phyloP scores from a whole-genome alignment of 129 eudicot species.

The Escallonia herrerae region DNA sequence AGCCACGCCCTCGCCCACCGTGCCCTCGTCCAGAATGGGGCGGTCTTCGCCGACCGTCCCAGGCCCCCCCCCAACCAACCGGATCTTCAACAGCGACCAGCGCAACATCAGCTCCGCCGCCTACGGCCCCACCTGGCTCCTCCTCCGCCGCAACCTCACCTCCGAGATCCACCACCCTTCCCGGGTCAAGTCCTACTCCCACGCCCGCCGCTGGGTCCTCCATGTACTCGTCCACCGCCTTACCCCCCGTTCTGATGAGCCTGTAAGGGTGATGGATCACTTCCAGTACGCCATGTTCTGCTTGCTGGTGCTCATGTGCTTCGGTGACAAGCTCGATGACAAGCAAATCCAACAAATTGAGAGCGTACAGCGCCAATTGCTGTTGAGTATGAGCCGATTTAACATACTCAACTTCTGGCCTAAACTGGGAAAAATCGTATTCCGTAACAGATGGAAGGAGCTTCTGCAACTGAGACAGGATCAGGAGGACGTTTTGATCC shows the following conservation, averaged over 20 bases:
- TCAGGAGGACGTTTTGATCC: constrained; percentile 28
- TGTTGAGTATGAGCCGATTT: constrained; percentile 27
- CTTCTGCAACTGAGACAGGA: constrained; percentile 12
- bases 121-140: constrained; percentile 29
- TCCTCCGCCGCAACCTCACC: constrained; percentile 45
- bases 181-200: constrained; percentile 27
- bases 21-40: too few species aligned
- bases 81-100: too few species aligned
- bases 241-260: neutral
- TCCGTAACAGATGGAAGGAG: constrained; percentile 41
- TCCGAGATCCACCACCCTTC: constrained; percentile 41
- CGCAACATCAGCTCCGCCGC: neutral
- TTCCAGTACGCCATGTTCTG: constrained; percentile 59
- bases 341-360: constrained; percentile 35
- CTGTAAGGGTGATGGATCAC: constrained; percentile 42
- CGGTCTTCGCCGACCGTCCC: neutral
- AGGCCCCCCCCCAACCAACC: too few species aligned
- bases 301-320: constrained; percentile 57
- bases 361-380: constrained; percentile 12
- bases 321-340: constrained; percentile 56
- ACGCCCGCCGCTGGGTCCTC: constrained; percentile 43
- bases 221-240: constrained; percentile 17
- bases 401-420: constrained; percentile 33
- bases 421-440: constrained; percentile 33
- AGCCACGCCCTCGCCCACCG: too few species aligned